Percentiles rank a stretch among this genome's conserved stretches.
These are phyloP conservation scores for Sordaria brevicollis DNA, from an alignment of 495 filamentous ascomycete species.

Conservation along the genomic window DNA sequence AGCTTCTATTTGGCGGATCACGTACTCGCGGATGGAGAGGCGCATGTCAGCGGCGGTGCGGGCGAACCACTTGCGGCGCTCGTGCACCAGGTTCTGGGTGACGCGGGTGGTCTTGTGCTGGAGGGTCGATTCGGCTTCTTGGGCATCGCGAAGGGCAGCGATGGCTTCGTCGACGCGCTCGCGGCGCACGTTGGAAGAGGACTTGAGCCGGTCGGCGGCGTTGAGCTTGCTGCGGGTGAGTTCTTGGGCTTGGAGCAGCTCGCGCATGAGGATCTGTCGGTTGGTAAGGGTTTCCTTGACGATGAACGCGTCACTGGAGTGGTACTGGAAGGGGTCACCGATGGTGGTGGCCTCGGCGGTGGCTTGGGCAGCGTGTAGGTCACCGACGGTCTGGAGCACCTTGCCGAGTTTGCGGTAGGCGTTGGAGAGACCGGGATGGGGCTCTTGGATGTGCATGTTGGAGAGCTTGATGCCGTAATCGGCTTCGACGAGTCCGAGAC, in stretches of 20 bases:
- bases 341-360: conserved; percentile 94
- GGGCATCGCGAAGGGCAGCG: conserved; percentile 74
- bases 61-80: conserved; percentile 85
- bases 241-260: conserved; percentile 81
- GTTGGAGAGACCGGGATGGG: conserved; percentile 72
- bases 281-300: conserved; percentile 99
- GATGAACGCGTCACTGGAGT: conserved; percentile 92
- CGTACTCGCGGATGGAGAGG: conserved; percentile 77
- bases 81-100: conserved; percentile 76
- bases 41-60: conserved; percentile 75
- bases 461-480: conserved; percentile 87
- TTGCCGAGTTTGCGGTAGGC: conserved; percentile 95
- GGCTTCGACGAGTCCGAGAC: conserved; percentile 82
- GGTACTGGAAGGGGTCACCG: conserved; percentile 87
- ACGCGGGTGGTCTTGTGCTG: conserved; percentile 75
- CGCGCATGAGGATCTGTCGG: conserved; percentile 93
- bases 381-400: conserved; percentile 81
- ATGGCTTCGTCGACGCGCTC: conserved; percentile 98
- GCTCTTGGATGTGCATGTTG: conserved; percentile 77
- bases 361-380: conserved; percentile 94
- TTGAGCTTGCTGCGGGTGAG: conserved; percentile 63
- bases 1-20: conserved; percentile 87
- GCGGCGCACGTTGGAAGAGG: conserved; percentile 66
- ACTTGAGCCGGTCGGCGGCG: conserved; percentile 81
- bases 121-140: conserved; percentile 65